Evolutionary conservation across 495 filamentous ascomycete genomes (phyloP).

Genomic region (Pseudoneurospora amorphoporcata): DNA sequence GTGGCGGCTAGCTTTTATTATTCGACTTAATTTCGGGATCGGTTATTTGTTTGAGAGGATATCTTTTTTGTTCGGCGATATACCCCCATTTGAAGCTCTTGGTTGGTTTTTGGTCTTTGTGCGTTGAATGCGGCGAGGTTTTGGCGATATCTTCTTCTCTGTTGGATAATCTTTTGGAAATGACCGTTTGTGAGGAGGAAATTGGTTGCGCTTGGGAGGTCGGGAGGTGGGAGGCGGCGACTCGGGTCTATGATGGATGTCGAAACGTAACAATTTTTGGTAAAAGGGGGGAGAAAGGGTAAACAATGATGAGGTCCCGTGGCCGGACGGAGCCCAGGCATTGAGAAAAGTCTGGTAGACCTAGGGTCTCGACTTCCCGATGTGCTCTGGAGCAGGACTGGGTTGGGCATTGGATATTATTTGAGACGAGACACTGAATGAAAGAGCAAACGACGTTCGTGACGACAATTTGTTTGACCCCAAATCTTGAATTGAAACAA

Average conservation of each 20-base stretch:
- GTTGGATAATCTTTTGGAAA: background rate
- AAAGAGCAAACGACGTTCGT: background rate
- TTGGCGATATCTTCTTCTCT: background rate
- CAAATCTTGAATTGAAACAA: background rate
- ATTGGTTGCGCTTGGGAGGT: background rate
- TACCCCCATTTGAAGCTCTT: constrained; percentile 7
- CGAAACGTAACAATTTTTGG: background rate
- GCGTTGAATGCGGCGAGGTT: background rate
- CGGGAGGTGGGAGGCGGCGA: background rate
- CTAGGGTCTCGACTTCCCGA: background rate
- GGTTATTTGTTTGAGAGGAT: background rate
- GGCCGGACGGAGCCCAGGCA: background rate
- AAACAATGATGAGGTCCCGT: background rate
- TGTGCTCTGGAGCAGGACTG: background rate
- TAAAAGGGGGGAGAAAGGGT: background rate
- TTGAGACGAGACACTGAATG: background rate
- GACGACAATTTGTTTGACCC: background rate
- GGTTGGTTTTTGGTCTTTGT: background rate
- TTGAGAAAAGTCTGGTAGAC: background rate
- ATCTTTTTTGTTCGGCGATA: constrained; percentile 6
- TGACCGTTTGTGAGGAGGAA: background rate
- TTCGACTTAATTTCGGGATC: background rate
- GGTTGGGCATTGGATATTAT: background rate
- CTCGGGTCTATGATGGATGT: background rate
- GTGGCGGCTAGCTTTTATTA: background rate